Percentiles rank a stretch among this genome's conserved stretches.
These are phyloP conservation scores for Quercus lobata DNA, from an alignment of 331 rosid species.

Conservation along the genomic window DNA sequence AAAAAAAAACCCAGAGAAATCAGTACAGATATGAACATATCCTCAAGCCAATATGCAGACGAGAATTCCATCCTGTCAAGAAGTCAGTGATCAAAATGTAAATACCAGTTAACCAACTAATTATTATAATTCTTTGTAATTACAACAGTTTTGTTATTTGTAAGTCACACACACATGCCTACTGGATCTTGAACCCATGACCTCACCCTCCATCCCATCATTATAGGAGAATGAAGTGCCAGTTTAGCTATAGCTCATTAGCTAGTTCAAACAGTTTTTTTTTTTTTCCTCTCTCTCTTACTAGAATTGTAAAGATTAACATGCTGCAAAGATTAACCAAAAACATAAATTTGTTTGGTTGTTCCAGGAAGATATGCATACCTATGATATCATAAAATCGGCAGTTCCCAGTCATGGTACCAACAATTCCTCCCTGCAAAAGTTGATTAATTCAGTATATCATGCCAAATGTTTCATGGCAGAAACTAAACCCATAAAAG, in stretches of 20 bases:
- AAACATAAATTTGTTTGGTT: not conserved
- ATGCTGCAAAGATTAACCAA: not conserved
- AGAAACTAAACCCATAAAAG: not conserved
- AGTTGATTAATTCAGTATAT: conserved; percentile 9
- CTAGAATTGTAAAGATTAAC: not conserved
- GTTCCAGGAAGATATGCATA: conserved; percentile 16
- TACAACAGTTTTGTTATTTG: not conserved
- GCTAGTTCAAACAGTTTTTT: too few relatives aligned
- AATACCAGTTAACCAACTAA: not conserved
- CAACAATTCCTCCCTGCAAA: conserved; percentile 67
- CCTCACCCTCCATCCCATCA: too few relatives aligned
- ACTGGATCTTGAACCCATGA: too few relatives aligned
- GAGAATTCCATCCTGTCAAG: not conserved
- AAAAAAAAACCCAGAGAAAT: not conserved
- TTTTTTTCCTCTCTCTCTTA: too few relatives aligned
- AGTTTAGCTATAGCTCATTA: too few relatives aligned
- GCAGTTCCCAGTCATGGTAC: conserved; percentile 66
- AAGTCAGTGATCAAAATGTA: not conserved
- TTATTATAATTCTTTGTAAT: not conserved
- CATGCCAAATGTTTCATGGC: not conserved
- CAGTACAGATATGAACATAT: not conserved
- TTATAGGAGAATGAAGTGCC: too few relatives aligned
- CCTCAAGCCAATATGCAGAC: not conserved
- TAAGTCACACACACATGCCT: too few relatives aligned
- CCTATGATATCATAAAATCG: conserved; percentile 50